phyloP scores from a whole-genome alignment of 805 yeast genomes.

The Diddensiella transvaalensis region DNA sequence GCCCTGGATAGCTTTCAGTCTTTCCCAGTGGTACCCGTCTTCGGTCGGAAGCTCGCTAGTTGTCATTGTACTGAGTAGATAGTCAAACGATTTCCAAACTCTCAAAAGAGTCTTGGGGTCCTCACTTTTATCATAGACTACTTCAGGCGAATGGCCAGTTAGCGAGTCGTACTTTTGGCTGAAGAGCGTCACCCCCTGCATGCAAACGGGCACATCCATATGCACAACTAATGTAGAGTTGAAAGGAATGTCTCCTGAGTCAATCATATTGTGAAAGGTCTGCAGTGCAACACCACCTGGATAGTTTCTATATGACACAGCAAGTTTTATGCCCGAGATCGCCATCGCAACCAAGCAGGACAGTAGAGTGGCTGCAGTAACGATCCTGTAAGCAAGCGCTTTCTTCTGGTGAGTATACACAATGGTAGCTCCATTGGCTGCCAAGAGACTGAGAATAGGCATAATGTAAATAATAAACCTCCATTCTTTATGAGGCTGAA shows the following conservation, averaged over 20 bases:
- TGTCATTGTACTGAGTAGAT: constrained; percentile 44
- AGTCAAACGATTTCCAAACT: constrained; percentile 50
- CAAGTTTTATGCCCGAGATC: constrained; percentile 50
- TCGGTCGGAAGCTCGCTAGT: constrained; percentile 10
- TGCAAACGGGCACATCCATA: constrained; percentile 74
- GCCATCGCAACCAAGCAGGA: constrained; percentile 34
- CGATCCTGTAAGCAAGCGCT: constrained; percentile 19
- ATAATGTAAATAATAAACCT: constrained; percentile 75
- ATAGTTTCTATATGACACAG: constrained; percentile 69
- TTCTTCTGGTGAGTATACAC: constrained; percentile 20
- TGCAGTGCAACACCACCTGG: constrained; percentile 82
- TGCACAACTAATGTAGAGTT: constrained; percentile 47
- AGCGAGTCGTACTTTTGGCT: constrained; percentile 48
- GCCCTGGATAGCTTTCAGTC: constrained; percentile 38
- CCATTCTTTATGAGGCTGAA: constrained; percentile 94
- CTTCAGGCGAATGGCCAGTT: constrained; percentile 22
- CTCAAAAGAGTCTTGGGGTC: constrained; percentile 35
- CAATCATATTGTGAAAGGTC: constrained; percentile 44
- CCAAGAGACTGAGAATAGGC: constrained; percentile 63
- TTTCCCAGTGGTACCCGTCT: constrained; percentile 40
- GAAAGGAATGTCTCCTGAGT: constrained; percentile 7
- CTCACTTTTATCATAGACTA: constrained; percentile 75
- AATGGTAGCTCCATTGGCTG: constrained; percentile 55
- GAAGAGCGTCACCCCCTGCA: constrained; percentile 82
- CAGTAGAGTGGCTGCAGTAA: constrained; percentile 32